These are phyloP conservation scores for Thermothelomyces thermophilus DNA, from an alignment of 2,329 filamentous ascomycete genomes.

Conservation along the genomic window DNA sequence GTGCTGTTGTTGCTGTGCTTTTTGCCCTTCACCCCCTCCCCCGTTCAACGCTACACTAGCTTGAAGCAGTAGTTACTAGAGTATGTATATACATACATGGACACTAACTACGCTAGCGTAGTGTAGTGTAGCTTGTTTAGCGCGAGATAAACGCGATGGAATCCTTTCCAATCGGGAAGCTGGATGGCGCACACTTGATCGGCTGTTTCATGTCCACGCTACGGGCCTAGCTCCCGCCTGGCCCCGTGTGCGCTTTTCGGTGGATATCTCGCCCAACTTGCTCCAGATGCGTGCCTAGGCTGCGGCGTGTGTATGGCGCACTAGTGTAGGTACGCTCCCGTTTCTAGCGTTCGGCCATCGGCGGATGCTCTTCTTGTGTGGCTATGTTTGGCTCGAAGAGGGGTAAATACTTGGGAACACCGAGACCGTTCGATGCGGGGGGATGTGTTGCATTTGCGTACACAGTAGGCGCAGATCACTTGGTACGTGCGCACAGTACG, in stretches of 20 bases:
- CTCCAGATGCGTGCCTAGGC: no score
- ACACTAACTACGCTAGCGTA: no score
- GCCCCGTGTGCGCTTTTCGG: conserved; percentile 3
- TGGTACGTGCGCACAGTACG: no score
- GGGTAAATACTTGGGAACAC: conserved; percentile 2
- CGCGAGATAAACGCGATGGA: conserved; percentile 7
- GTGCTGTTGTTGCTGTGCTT: not conserved
- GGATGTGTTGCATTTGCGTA: no score
- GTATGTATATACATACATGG: no score
- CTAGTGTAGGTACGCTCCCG: no score
- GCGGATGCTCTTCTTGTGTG: not conserved
- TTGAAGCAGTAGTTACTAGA: not conserved
- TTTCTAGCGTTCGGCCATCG: no score
- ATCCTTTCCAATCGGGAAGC: not conserved
- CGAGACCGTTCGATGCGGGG: not conserved
- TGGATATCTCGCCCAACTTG: not conserved
- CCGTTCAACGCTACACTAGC: not conserved
- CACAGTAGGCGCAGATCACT: no score
- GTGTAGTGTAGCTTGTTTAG: not conserved
- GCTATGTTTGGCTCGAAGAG: conserved; percentile 9
- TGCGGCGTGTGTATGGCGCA: no score
- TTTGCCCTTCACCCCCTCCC: not conserved
- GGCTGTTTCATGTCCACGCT: conserved; percentile 13
- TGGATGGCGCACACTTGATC: conserved; percentile 12
- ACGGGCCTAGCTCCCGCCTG: conserved; percentile 6